These are phyloP conservation scores for Backusella sp. DNA, from an alignment of 192 early-diverging fungal genomes.

Conservation along the genomic window DNA sequence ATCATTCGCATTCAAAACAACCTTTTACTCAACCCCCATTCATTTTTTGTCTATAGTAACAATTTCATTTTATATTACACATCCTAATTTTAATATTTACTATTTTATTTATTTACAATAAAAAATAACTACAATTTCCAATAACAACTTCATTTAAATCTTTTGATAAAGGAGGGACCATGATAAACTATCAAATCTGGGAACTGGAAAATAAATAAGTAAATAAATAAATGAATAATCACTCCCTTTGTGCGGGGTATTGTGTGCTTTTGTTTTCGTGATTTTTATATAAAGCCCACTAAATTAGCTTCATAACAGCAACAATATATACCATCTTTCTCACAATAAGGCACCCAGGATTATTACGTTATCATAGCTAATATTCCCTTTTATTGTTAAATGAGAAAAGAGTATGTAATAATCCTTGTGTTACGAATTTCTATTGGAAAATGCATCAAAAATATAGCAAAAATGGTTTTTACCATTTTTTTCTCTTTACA, in stretches of 20 bases:
- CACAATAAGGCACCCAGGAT: not conserved
- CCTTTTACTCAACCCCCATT: not conserved
- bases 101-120: constrained; percentile 1
- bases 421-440: not conserved
- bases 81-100: not conserved
- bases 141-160: not conserved
- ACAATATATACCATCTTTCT: not conserved
- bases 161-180: not conserved
- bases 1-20: not conserved
- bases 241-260: not conserved
- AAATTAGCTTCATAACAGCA: not conserved
- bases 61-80: not conserved
- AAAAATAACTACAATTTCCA: not conserved
- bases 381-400: not conserved
- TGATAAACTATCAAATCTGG: not conserved
- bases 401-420: not conserved
- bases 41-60: constrained; percentile 4
- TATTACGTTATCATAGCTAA: not conserved
- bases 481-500: not conserved
- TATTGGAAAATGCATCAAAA: not conserved
- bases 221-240: not conserved
- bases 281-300: not conserved
- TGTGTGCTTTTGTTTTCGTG: not conserved
- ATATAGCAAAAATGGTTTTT: not conserved
- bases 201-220: not conserved